Evolutionary conservation across 192 early-diverging fungal genomes (phyloP), one percentile per base, ranked within the genome.

Genomic region (Coemansia sp.): DNA sequence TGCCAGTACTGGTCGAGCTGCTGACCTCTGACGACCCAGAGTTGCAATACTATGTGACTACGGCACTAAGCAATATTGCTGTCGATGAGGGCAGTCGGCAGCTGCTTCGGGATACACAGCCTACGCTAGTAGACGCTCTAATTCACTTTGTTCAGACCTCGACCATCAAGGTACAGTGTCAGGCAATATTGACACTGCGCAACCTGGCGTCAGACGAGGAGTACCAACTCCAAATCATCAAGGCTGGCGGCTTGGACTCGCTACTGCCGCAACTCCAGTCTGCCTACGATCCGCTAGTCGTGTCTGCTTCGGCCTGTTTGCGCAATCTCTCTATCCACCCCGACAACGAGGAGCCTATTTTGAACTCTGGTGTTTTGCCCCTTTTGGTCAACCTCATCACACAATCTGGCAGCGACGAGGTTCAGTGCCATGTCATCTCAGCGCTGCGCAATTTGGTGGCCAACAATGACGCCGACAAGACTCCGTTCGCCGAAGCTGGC

Each of bases 321-420:
- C 89, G 94, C 59, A 96, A 96, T 69, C 87, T 96, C 41, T 95
- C 93, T 39, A 96, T 96, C 60, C 92, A 93, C 68, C 86, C 91
- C 12, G 77, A 85, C 53, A 94, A 94, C 83, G 93, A 95, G 74
- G 87, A 88, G 20, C 92, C 91, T 34, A 93, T 94, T 59, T 86
- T 95, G 43, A 87, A 90, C 65, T 90, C 89, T 34, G 89, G 88
- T 18, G 91, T 94, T 58, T 75, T 96, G 59, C 80, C 89, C 22
- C 71, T 69, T 10, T 62, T 83, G 60, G 65, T 78, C 41, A 49
- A 44, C 49, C 68, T 85, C 45, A 68, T 74, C 15, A 67, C 78
- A 16, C 68, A 73, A 65, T 65, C 75, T 37, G 91, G 88, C 70
- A 92, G 90, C 65, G 87, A 91, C 67, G 92, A 93, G 79, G 89